Conservation (phyloP, 83 land plant species). For the Thuja plicata region DNA sequence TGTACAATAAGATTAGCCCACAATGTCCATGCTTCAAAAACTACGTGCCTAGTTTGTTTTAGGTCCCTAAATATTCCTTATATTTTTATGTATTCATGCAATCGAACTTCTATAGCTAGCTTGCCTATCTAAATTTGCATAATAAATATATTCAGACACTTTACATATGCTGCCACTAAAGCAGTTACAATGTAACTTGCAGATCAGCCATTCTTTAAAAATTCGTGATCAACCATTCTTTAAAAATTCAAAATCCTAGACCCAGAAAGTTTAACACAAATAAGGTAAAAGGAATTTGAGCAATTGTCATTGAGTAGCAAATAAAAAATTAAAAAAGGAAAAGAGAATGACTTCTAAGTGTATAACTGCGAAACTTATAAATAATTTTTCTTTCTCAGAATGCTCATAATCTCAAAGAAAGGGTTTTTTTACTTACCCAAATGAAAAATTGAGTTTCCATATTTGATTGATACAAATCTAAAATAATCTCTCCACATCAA, state of each 20-base stretch:
- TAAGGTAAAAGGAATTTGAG: background rate
- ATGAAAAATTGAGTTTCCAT: slow-evolving; percentile 91
- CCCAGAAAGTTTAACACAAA: background rate
- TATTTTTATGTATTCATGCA: background rate
- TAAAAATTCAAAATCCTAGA: background rate
- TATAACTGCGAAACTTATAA: background rate
- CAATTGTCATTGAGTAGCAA: background rate
- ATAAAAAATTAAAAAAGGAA: no score
- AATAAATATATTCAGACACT: background rate
- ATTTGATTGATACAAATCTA: slow-evolving; percentile 89
- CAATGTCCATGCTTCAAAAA: no score
- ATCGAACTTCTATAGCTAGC: background rate
- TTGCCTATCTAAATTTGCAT: background rate
- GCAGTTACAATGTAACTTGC: background rate
- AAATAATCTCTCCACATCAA: slow-evolving; percentile 99
- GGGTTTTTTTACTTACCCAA: slow-evolving; percentile 45
- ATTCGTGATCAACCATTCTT: background rate
- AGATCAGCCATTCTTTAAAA: no score
- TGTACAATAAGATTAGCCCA: no score
- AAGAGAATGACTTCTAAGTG: background rate
- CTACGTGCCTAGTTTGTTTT: no score
- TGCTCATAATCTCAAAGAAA: background rate
- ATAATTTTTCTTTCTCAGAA: background rate
- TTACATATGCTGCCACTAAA: background rate
- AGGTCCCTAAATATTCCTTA: background rate